These are phyloP conservation scores for Corynascus novoguineensis DNA, from an alignment of 495 filamentous ascomycete species.

Conservation along the genomic window DNA sequence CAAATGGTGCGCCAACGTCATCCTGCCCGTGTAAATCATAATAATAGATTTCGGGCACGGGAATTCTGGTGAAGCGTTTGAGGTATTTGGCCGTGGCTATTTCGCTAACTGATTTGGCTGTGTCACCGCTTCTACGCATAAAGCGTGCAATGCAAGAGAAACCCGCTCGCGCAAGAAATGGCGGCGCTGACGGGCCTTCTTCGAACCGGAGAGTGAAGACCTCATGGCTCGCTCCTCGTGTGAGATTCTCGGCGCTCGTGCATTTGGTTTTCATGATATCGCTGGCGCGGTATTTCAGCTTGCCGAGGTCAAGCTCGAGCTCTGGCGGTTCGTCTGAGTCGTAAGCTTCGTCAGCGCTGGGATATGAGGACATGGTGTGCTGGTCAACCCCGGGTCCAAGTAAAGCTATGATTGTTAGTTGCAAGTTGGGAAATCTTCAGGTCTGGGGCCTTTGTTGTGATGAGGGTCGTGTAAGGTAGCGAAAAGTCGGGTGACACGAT, in stretches of 20 bases:
- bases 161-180: background rate
- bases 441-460: no score
- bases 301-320: slow-evolving; percentile 2
- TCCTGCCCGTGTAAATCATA: background rate
- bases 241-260: background rate
- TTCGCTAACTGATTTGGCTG: background rate
- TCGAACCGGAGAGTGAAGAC: background rate
- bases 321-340: slow-evolving; percentile 7
- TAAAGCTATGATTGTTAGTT: no score
- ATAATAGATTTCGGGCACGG: slow-evolving; percentile 6
- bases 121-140: background rate
- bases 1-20: background rate
- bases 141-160: slow-evolving; percentile 6
- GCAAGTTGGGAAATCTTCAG: no score
- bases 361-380: slow-evolving; percentile 5
- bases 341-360: slow-evolving; percentile 1
- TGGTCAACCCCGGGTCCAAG: no score
- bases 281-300: background rate
- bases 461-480: no score
- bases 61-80: slow-evolving; percentile 3
- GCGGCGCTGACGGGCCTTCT: background rate
- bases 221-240: slow-evolving; percentile 5
- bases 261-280: background rate
- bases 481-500: no score
- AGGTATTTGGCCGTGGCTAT: slow-evolving; percentile 5